Base-by-base conservation (phyloP, 1,139 yeast genomes). In the Scheffersomyces stambukii region DNA sequence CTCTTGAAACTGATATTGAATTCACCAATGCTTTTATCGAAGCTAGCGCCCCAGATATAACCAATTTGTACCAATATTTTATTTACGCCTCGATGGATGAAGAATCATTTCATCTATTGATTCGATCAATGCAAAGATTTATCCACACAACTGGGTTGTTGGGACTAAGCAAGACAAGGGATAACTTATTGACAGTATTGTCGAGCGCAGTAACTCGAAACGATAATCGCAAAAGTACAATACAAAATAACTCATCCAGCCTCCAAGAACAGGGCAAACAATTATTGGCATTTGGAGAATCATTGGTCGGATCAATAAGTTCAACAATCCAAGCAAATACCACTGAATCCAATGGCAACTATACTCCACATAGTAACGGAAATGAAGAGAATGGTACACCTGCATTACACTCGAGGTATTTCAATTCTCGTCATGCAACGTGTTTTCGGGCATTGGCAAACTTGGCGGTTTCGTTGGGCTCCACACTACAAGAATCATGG, bases 141-240 rank as follows among this genome's bases (percentile, higher is more conserved):
- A 75, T 94, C 4, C 96, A 88, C 48, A 77, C 91, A 0, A 69
- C 91, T 0, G 96, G 96, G 0, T 59, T 84, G n/a, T 55, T 88
- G 18, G 77, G 77, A 0, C 50, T 81, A 13, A 46, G 54, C 1
- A 58, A 60, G 0, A 64, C 80, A 9, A 60, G 94, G 30, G 83
- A 84, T 46, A 70, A 75, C 3, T 68, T 83, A 25, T 54, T 88
- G 28, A 45, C 57, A 13, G 55, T 81, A 16, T 65, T 89, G 35
- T 75, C 88, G 0, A 59, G 62, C 23, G 72, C 76, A 11, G 67
- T 77, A 1, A 60, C 72, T 4, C 9, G 10, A 11, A 18, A 18
- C 10, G n/a, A n/a, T n/a, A 64, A 64, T 13, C 66, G 71, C 32
- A 50, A 54, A 2, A 58, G 59, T 2, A 45, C 43, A 8, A 52